A percentile compares a stretch with the other conserved stretches of the same genome.
Conservation (phyloP, 164 flowering plant species). For the Euptelea pleiosperma region DNA sequence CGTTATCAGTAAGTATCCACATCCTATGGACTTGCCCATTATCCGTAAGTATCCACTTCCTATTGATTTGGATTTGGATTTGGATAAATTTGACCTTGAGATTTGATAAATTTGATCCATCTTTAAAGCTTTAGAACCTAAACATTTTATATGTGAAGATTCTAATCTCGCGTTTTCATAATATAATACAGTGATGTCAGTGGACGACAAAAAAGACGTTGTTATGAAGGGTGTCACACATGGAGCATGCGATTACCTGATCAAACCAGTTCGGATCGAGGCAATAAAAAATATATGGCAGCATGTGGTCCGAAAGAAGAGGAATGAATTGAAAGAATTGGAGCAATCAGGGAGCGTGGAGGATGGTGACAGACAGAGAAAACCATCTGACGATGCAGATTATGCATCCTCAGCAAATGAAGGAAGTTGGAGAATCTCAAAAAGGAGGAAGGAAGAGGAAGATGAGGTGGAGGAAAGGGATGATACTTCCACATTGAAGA, state of each 20-base stretch:
- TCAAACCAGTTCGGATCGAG: constrained; percentile 87
- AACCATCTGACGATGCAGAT: constrained; percentile 57
- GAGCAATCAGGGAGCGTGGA: constrained; percentile 73
- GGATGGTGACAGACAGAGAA: constrained; percentile 53
- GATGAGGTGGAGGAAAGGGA: constrained; percentile 63
- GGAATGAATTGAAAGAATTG: constrained; percentile 62
- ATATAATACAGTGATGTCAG: constrained; percentile 81
- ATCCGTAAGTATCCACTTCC: constrained; percentile 49
- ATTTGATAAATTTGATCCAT: neutral
- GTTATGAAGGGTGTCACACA: constrained; percentile 93
- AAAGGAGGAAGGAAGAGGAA: constrained; percentile 79
- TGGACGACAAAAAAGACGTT: constrained; percentile 67
- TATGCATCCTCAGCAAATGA: constrained; percentile 76
- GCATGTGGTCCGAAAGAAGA: constrained; percentile 85
- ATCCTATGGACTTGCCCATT: constrained; percentile 58
- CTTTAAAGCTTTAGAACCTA: neutral
- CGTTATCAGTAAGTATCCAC: constrained; percentile 62
- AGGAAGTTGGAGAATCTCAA: constrained; percentile 61
- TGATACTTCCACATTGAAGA: constrained; percentile 71
- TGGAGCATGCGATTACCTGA: constrained; percentile 92
- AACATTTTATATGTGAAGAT: neutral
- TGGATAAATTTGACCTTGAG: neutral
- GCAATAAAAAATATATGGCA: constrained; percentile 93
- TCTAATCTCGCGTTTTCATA: neutral
- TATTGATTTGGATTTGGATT: neutral